A percentile compares a stretch with the other conserved stretches of the same genome.
These are phyloP conservation scores for Forsythia suspensa DNA, from an alignment of 257 asterid genomes.

Conservation along the genomic window DNA sequence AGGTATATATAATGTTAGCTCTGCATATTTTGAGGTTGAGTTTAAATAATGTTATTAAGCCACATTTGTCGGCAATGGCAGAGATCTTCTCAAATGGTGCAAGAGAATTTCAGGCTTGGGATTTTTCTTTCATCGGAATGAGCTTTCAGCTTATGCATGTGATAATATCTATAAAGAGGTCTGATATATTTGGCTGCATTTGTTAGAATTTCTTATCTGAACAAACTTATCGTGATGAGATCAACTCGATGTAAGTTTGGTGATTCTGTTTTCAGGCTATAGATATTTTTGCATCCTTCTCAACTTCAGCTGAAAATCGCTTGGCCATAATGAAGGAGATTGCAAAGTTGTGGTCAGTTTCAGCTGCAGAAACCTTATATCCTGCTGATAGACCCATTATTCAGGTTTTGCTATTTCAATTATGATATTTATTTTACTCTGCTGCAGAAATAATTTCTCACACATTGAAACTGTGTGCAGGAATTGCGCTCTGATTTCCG, in stretches of 20 bases:
- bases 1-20: constrained; percentile 44
- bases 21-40: not conserved
- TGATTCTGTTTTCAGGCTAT: constrained; percentile 60
- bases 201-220: constrained; percentile 8
- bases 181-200: constrained; percentile 14
- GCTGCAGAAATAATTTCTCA: constrained; percentile 18
- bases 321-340: constrained; percentile 73
- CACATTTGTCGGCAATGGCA: constrained; percentile 32
- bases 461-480: constrained; percentile 37
- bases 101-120: constrained; percentile 65
- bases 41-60: constrained; percentile 21
- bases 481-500: constrained; percentile 45
- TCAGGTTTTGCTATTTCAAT: constrained; percentile 44
- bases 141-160: constrained; percentile 45
- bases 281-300: constrained; percentile 83
- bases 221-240: constrained; percentile 7
- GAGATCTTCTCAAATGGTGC: constrained; percentile 94
- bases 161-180: constrained; percentile 79
- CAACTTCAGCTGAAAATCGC: constrained; percentile 64
- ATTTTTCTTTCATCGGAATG: constrained; percentile 35
- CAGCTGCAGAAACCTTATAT: constrained; percentile 53
- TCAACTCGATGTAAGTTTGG: constrained; percentile 14
- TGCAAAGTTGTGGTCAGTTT: constrained; percentile 58
- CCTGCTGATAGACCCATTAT: constrained; percentile 74
- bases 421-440: constrained; percentile 8